A percentile compares a stretch with the other conserved stretches of the same genome.
These are phyloP conservation scores for Iris macrosiphon DNA, from an alignment of 106 monocot genomes.

Conservation along the genomic window DNA sequence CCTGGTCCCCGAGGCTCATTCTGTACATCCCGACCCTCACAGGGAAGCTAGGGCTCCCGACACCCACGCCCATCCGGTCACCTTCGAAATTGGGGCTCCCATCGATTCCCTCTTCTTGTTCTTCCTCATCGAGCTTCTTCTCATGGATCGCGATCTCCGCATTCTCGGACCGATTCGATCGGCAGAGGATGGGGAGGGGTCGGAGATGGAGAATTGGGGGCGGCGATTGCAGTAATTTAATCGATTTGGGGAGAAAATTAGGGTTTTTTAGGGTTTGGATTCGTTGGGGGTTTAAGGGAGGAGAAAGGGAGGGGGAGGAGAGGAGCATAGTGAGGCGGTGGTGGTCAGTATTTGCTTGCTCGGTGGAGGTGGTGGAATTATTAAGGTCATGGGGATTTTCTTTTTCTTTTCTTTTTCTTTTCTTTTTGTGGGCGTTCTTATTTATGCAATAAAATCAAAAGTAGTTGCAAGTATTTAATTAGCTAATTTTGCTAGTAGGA, in stretches of 20 bases:
- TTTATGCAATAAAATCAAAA: too few relatives aligned
- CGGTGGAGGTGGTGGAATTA: too few relatives aligned
- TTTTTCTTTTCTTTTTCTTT: too few relatives aligned
- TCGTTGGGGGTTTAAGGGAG: not conserved
- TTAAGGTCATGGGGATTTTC: too few relatives aligned
- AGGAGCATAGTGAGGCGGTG: conserved; percentile 15
- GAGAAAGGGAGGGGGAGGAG: not conserved
- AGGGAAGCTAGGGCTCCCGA: conserved; percentile 26
- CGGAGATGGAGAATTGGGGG: not conserved
- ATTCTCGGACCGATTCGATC: not conserved
- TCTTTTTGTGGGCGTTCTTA: too few relatives aligned
- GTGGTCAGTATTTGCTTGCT: too few relatives aligned
- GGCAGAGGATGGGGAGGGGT: not conserved
- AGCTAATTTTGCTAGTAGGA: too few relatives aligned
- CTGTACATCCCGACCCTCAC: conserved; percentile 12
- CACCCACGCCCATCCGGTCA: conserved; percentile 16
- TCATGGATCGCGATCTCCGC: too few relatives aligned
- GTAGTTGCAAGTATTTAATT: too few relatives aligned
- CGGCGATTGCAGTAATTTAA: too few relatives aligned
- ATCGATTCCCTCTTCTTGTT: not conserved
- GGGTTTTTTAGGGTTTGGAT: conserved; percentile 3
- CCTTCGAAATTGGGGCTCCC: conserved; percentile 2
- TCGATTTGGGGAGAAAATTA: not conserved
- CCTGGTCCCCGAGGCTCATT: conserved; percentile 55
- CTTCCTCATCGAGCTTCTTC: not conserved